Base-by-base conservation (phyloP, 257 asterid genomes). In the Scutellaria minor region DNA sequence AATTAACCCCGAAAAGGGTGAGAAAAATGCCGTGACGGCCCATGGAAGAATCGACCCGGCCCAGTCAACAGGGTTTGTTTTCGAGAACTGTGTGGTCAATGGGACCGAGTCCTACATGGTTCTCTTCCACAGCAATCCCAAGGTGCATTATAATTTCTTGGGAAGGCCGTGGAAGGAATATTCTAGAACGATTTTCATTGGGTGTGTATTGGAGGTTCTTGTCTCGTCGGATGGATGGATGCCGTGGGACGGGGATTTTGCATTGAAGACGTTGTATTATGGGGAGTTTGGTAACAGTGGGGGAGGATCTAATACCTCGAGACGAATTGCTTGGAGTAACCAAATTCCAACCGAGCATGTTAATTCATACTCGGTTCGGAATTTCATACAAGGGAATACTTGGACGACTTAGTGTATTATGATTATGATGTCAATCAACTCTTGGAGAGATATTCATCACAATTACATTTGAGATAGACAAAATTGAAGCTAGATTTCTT, bases 91-190 rank as follows among this genome's bases (percentile, higher is more conserved):
- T 24, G 18, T 51, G 42, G 20, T 86, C 60, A 84, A 84, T 1
- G 89, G 92, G 42, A 86, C 92, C 0, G 80, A 78, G 18, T 84
- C 63, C 10, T 86, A 84, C 76, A 61, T 84, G 80, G 56, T n/a
- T 1, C 39, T 80, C 65, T 86, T 78, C 69, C 50, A 53, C 0
- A 40, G 67, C 15, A 86, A 84, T 5, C 89, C 86, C 0, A 68
- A 72, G 48, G 78, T 56, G 40, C 89, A 82, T 6, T 51, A 6
- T 1, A 86, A 52, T 37, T 86, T 56, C 79, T 63, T 86, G 4
- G 92, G 92, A 0, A 71, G 92, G 85, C 92, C 92, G 11, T 86
- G 92, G 92, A 86, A 86, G 68, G 83, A 75, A 57, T 86, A 78
- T 4, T 84, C 92, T 0, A 67, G 92, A 77, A 78, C 89, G 0